Percentiles rank a stretch among this genome's conserved stretches.
phyloP scores from a whole-genome alignment of 2,329 filamentous ascomycete genomes.

The Malbranchea cinnamomea region DNA sequence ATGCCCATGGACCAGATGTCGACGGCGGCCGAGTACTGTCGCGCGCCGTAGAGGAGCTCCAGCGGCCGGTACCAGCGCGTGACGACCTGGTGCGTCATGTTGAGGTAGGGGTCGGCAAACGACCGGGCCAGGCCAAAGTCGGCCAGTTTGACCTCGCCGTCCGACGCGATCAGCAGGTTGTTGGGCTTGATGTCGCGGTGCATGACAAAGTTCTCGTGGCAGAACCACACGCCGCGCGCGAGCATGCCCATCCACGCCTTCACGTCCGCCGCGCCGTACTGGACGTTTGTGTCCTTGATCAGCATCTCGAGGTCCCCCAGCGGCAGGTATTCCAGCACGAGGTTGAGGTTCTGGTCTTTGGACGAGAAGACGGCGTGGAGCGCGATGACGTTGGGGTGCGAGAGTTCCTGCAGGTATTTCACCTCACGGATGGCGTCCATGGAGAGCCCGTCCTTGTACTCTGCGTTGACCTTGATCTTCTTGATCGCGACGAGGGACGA shows the following conservation, averaged over 20 bases:
- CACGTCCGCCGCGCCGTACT: conserved; percentile 78
- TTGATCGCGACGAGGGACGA: conserved; percentile 57
- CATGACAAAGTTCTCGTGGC: conserved; percentile 83
- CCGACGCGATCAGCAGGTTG: conserved; percentile 85
- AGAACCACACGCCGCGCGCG: conserved; percentile 85
- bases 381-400: conserved; percentile 89
- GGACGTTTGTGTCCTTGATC: conserved; percentile 70
- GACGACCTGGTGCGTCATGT: conserved; percentile 90
- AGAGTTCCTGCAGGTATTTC: conserved; percentile 85
- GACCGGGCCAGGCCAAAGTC: conserved; percentile 90
- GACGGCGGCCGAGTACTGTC: conserved; percentile 77
- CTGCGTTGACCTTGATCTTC: conserved; percentile 38
- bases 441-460: conserved; percentile 76
- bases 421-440: conserved; percentile 93
- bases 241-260: conserved; percentile 99
- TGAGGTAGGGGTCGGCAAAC: conserved; percentile 74
- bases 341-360: conserved; percentile 89
- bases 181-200: conserved; percentile 99
- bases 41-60: conserved; percentile 80
- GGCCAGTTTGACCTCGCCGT: conserved; percentile 86
- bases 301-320: conserved; percentile 91
- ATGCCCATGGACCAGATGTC: conserved; percentile 90
- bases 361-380: conserved; percentile 87
- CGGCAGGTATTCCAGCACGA: conserved; percentile 87
- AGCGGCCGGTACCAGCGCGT: conserved; percentile 94